phyloP scores from a whole-genome alignment of 2,329 filamentous ascomycete genomes.

The Penicillium sp. region DNA sequence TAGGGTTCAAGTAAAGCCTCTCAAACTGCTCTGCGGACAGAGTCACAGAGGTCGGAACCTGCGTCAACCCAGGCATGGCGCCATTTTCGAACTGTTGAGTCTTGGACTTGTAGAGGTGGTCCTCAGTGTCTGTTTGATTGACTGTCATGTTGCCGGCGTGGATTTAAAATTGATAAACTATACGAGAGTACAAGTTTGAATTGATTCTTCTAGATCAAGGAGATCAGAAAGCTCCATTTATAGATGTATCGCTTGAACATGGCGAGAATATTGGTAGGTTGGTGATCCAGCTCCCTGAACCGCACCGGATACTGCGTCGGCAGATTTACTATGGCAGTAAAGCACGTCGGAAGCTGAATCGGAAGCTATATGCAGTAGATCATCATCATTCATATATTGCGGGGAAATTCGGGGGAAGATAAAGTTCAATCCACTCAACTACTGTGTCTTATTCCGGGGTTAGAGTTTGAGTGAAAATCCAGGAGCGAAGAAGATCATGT shows the following conservation, averaged over 20 bases:
- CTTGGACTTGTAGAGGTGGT: not conserved
- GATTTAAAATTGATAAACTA: not conserved
- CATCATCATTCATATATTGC: not conserved
- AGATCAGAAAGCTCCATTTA: not conserved
- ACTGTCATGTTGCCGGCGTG: not conserved
- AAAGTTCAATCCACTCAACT: not conserved
- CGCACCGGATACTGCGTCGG: not conserved
- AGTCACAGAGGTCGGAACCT: conserved; percentile 25
- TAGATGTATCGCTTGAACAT: not conserved
- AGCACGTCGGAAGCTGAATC: not conserved
- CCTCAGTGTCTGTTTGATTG: not conserved
- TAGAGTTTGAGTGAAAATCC: not conserved
- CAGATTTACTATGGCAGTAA: not conserved
- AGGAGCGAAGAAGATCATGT: not conserved
- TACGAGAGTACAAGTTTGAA: not conserved
- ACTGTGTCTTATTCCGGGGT: not conserved
- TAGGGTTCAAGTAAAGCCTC: conserved; percentile 38
- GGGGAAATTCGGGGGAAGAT: not conserved
- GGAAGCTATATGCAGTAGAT: not conserved
- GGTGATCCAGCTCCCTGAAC: not conserved
- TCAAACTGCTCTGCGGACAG: conserved; percentile 38
- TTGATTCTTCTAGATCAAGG: not conserved
- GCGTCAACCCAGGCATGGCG: not conserved
- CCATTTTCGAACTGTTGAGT: not conserved
- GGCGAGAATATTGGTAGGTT: not conserved